Evolutionary conservation across 495 filamentous ascomycete genomes (phyloP).

Genomic region (Penicillium chermesinum): DNA sequence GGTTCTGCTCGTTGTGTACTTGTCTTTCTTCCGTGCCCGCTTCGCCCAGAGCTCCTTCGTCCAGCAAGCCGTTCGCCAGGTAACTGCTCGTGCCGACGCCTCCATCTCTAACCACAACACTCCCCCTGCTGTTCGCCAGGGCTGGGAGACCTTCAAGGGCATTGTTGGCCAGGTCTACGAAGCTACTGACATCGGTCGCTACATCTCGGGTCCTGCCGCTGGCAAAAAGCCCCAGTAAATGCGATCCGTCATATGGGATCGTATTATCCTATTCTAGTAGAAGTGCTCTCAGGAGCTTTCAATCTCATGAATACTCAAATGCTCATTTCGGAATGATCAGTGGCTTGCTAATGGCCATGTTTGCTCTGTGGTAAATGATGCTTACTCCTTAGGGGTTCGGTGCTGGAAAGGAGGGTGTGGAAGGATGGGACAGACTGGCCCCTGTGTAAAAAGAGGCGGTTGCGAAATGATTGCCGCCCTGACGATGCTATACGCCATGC

Average conservation of each 20-base stretch:
- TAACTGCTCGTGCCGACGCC: conserved; percentile 72
- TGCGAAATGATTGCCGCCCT: conserved; percentile 15
- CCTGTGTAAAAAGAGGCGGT: conserved; percentile 26
- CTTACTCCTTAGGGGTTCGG: not conserved
- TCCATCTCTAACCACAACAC: conserved; percentile 79
- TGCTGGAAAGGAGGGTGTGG: conserved; percentile 1
- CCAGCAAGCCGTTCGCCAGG: conserved; percentile 66
- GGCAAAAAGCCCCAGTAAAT: conserved; percentile 56
- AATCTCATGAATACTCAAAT: not conserved
- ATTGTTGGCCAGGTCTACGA: conserved; percentile 66
- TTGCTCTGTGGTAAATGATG: not conserved
- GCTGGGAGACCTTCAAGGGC: conserved; percentile 79
- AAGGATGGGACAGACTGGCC: not conserved
- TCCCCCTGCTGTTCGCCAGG: conserved; percentile 75
- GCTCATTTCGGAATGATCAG: not conserved
- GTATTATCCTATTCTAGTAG: no score
- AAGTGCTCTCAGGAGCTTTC: no score
- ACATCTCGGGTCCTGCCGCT: conserved; percentile 49
- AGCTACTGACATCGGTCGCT: conserved; percentile 69
- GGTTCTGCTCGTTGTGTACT: conserved; percentile 80
- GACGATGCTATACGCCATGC: conserved; percentile 30
- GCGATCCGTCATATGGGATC: no score
- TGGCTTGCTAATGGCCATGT: not conserved
- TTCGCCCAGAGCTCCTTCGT: conserved; percentile 90
- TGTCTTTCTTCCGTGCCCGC: conserved; percentile 84